Percentiles rank a stretch among this genome's conserved stretches.
phyloP scores from a whole-genome alignment of 306 rosid genomes.

The Cicer arietinum region DNA sequence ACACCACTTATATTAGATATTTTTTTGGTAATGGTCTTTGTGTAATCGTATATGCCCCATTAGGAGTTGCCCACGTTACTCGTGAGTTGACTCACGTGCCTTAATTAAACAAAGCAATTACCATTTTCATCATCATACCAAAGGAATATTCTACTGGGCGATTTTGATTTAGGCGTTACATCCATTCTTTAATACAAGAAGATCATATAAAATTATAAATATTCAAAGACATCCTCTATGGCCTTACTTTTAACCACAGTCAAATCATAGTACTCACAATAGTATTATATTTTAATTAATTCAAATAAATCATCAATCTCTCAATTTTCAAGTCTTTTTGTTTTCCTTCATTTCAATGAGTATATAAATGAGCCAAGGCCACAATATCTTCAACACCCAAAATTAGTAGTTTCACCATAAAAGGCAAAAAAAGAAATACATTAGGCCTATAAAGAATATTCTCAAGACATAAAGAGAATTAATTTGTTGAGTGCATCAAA shows the following conservation, averaged over 20 bases:
- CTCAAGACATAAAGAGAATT: not conserved
- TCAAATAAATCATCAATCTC: not conserved
- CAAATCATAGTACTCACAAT: constrained; percentile 1
- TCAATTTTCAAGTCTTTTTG: constrained; percentile 11
- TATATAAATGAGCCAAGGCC: constrained; percentile 26
- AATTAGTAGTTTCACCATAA: not conserved
- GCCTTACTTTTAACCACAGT: not conserved
- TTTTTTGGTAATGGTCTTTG: too few relatives aligned
- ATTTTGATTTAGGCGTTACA: not conserved
- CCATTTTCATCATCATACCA: not conserved
- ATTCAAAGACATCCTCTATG: constrained; percentile 48
- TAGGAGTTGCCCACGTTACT: constrained; percentile 51
- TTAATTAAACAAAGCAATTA: not conserved
- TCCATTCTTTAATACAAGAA: not conserved
- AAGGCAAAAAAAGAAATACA: not conserved
- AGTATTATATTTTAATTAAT: not conserved
- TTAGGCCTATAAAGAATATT: not conserved
- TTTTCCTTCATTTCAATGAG: constrained; percentile 15
- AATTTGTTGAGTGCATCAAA: not conserved
- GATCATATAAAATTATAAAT: constrained; percentile 4
- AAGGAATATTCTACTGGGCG: not conserved
- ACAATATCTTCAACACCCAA: not conserved
- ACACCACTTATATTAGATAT: too few relatives aligned
- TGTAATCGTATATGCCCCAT: not conserved
- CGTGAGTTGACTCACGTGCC: constrained; percentile 48